These are phyloP conservation scores for Strobilomyces confusus DNA, from an alignment of 768 basidiomycete species.

Conservation along the genomic window DNA sequence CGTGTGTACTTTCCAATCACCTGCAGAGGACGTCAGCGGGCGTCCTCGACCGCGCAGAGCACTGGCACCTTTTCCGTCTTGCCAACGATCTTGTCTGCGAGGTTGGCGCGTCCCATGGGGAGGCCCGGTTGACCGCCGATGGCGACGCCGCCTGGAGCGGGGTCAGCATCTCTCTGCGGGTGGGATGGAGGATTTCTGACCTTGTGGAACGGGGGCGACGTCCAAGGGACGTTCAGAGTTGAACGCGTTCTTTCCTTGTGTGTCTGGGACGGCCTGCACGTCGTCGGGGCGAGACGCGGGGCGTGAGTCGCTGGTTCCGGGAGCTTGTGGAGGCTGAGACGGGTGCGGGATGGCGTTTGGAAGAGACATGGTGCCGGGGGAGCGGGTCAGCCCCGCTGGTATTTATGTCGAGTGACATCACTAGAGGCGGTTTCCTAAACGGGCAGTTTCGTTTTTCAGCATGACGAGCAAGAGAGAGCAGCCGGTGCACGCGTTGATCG, in stretches of 20 bases:
- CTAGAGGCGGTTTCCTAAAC: not conserved
- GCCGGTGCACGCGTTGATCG: slow-evolving; percentile 80
- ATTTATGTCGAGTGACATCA: slow-evolving; percentile 22
- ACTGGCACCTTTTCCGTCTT: slow-evolving; percentile 48
- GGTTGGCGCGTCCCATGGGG: slow-evolving; percentile 36
- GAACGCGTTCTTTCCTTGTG: slow-evolving; percentile 24
- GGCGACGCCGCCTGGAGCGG: slow-evolving; percentile 25
- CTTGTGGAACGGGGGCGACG: slow-evolving; percentile 35
- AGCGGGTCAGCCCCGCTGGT: not conserved
- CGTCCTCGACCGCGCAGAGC: too few species aligned
- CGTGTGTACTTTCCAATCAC: slow-evolving; percentile 45
- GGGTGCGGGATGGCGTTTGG: slow-evolving; percentile 35
- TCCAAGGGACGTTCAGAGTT: slow-evolving; percentile 34
- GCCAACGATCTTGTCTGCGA: slow-evolving; percentile 53
- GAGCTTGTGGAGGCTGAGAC: slow-evolving; percentile 43
- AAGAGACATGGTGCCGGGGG: slow-evolving; percentile 8
- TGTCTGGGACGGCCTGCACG: not conserved
- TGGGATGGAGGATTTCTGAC: slow-evolving; percentile 10
- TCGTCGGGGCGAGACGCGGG: not conserved
- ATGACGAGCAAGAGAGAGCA: slow-evolving; percentile 70
- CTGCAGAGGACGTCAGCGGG: slow-evolving; percentile 25
- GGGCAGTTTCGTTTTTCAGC: not conserved
- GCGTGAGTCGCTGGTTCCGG: not conserved
- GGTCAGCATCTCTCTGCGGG: not conserved
- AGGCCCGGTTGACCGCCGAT: slow-evolving; percentile 20